Base-by-base conservation (phyloP, 768 basidiomycete genomes). In the Agrocybe pediades region DNA sequence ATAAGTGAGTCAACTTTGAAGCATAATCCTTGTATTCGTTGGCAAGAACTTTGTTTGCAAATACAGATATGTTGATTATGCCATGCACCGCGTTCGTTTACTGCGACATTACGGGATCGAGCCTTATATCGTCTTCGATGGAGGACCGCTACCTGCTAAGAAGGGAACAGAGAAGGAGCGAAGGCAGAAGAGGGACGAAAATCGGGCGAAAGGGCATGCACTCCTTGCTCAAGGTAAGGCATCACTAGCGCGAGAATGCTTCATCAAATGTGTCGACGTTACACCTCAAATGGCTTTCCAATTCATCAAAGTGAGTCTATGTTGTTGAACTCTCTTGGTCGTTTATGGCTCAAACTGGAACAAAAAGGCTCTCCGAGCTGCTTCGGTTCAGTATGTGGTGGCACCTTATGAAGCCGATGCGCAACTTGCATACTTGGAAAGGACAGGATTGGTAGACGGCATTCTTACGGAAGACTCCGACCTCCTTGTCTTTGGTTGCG, bases 351-450 rank as follows among this genome's bases (percentile, higher is more conserved):
- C 36, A 63, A 25, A n/a, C 40, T 27, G 44, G 51, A 11, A 27
- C 45, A n/a, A 52, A 9, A 59, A 98, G 95, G 95, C 91, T 9
- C 77, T 99, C 26, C 81, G 81, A 44, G 90, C 88, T 9, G 95
- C 97, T 65, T 71, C 74, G 16, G 82, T 98, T 7, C 67, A 80
- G 17, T 97, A 96, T 65, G 76, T 98, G 33, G 97, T 98, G 16
- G 96, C 97, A 3, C 97, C 97, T 0, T 99, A 98, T 69, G 97
- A 99, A 76, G 97, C 97, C 0, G 97, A 99, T 64, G 94, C 97
- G 1, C 97, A 99, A 69, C 82, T 99, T 52, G 89, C 92, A 41
- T 98, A 89, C 71, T 82, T 99, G 41, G 97, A 98, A 65, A 83
- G 83, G 45, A 68, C 76, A 40, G 92, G 92, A 16, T 63, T 90